Base-by-base conservation (phyloP, 2,329 filamentous ascomycete genomes). In the Diplodia intermedia region DNA sequence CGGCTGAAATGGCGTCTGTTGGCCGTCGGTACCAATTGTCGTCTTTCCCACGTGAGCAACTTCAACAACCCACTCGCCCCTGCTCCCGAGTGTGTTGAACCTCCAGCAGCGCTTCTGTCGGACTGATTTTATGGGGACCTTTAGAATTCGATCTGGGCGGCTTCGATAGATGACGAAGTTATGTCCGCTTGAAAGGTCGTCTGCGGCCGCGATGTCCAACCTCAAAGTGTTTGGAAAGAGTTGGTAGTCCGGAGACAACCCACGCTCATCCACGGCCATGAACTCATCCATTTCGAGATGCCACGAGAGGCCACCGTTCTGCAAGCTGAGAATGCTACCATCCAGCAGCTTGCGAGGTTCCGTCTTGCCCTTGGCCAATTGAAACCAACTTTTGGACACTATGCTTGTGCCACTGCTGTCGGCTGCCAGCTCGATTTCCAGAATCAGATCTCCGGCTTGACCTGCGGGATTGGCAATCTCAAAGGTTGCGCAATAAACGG, bases 21-120 rank as follows among this genome's bases (percentile, higher is more conserved):
- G 18, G 15, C 31, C 38, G 11, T 31, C 26, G 2, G 20, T 43
- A 14, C 14, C 18, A 49, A 62, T 43, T 6, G 23, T 29, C 18
- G 57, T 62, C 43, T 57, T 52, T 31, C 40, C 54, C 6, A 57
- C 53, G 9, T 57, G 12, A 11, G 26, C 14, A 14, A 56, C 52
- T 18, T 68, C 66, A 3, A 65, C 40, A 5, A 47, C 50, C 66
- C 66, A 68, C 7, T 68, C 57, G n/a, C 56, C 57, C 18, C 12
- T 36, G 15, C 7, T 33, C 1, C n/a, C 61, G 18, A 26, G n/a
- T 2, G 66, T 62, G 20, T 68, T 54, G n/a, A 68, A 56, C 4
- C 57, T 50, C 66, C 66, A 68, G 15, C 52, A 20, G 6, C 66
- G 57, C 26, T 23, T 68, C 15, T 68, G 57, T 1, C 36, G 47